Base-by-base conservation (phyloP, 2,329 filamentous ascomycete genomes). In the Epichloe amarillans region DNA sequence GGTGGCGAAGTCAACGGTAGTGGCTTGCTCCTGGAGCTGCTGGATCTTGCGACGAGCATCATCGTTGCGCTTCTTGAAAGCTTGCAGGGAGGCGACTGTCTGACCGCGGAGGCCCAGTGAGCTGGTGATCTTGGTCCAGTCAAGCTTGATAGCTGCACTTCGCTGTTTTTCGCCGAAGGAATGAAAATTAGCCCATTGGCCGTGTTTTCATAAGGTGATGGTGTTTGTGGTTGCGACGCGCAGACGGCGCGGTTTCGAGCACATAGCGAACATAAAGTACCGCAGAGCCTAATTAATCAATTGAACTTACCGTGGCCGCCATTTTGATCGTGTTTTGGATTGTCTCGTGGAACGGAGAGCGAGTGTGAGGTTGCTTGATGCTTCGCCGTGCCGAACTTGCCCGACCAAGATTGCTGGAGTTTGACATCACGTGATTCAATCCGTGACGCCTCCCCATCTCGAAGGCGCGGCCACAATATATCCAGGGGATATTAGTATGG, bases 51-150 rank as follows among this genome's bases (percentile, higher is more conserved):
- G 91, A 74, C 91, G 90, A 68, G 88, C 91, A 70, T 96, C 90
- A 69, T 98, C 93, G 79, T 97, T 96, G 76, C 93, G 90, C 83
- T 95, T 93, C 83, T 98, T 98, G 85, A 98, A 98, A 60, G 88
- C 81, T 70, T 91, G 85, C 56, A 98, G 88, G 56, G 91, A 86
- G 64, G 84, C 75, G 61, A 88, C 90, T 61, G 93, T 98, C 76
- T 89, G 87, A 70, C 93, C 93, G 72, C 88, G 88, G 71, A 98
- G 88, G 71, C 91, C 91, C 65, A 98, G 89, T 67, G 91, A 94
- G 74, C 80, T 82, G 73, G 85, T 85, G 67, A 98, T 82, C 77
- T 94, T 93, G 75, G 82, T 82, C 93, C 93, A 98, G 84, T 98
- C 93, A 80, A 98, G 82, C 83, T 97, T 98, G 74, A 94, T 82